These are phyloP conservation scores for Fusarium camptoceras DNA, from an alignment of 2,329 filamentous ascomycete genomes.

Conservation along the genomic window DNA sequence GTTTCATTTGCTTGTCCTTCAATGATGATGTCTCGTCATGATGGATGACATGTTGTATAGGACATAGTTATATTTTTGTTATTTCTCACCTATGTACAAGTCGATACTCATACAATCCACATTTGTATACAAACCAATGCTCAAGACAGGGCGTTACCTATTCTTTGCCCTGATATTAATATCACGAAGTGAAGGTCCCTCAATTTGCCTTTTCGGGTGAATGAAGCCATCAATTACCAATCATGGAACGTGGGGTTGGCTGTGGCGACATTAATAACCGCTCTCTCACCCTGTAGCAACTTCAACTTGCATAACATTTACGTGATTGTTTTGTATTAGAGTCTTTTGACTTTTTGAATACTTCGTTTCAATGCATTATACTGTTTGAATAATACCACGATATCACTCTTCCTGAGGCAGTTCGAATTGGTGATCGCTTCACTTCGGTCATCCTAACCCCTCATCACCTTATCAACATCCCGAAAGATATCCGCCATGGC, in stretches of 20 bases:
- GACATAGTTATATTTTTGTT: background rate
- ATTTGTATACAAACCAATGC: background rate
- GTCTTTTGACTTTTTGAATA: background rate
- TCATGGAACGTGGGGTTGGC: slow-evolving; percentile 34
- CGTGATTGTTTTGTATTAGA: slow-evolving; percentile 4
- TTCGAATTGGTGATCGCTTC: background rate
- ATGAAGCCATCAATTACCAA: slow-evolving; percentile 33
- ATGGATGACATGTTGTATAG: background rate
- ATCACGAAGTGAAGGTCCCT: background rate
- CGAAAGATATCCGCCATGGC: slow-evolving; percentile 49
- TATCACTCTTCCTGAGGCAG: background rate
- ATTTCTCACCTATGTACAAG: background rate
- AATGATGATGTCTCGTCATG: background rate
- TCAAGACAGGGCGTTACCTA: background rate
- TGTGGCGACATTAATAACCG: slow-evolving; percentile 33
- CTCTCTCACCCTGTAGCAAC: slow-evolving; percentile 2
- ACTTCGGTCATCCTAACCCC: background rate
- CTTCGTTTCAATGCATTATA: background rate
- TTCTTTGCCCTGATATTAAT: background rate
- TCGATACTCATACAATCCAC: background rate
- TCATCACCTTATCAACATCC: slow-evolving; percentile 28
- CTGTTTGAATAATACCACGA: background rate
- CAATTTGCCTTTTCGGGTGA: slow-evolving; percentile 12
- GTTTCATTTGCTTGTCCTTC: background rate
- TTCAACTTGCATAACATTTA: slow-evolving; percentile 20